Percentiles rank a stretch among this genome's conserved stretches.
Evolutionary conservation across 2,329 filamentous ascomycete species (phyloP).

Genomic region (Elsinoe batatas): DNA sequence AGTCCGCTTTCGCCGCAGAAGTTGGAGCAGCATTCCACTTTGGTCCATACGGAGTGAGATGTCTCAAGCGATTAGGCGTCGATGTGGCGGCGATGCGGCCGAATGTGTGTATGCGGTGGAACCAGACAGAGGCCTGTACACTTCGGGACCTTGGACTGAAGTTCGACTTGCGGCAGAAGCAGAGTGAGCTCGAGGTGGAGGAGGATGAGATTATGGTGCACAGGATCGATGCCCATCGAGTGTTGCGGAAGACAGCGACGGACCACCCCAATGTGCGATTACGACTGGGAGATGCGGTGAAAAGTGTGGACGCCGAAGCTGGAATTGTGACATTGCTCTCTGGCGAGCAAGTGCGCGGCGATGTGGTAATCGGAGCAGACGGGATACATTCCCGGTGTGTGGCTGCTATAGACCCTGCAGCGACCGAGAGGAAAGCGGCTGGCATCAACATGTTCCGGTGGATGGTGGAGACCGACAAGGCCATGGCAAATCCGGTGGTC

Average conservation of each 20-base stretch:
- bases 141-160: conserved; percentile 8
- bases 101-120: conserved; percentile 14
- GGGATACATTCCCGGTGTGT: conserved; percentile 15
- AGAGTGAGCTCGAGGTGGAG: conserved; percentile 12
- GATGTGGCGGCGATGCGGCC: conserved; percentile 19
- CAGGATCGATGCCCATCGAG: conserved; percentile 19
- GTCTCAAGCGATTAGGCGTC: conserved; percentile 29
- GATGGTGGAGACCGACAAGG: conserved; percentile 6
- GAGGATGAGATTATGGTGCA: conserved; percentile 18
- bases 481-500: background rate
- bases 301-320: conserved; percentile 15
- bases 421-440: background rate
- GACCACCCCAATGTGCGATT: conserved; percentile 13
- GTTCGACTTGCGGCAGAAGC: conserved; percentile 13
- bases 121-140: conserved; percentile 15
- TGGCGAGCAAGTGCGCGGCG: conserved; percentile 13
- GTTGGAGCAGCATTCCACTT: conserved; percentile 35
- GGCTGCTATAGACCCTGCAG: conserved; percentile 5
- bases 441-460: conserved; percentile 13
- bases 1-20: conserved; percentile 30
- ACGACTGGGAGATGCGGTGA: conserved; percentile 15
- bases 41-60: conserved; percentile 30
- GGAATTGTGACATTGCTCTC: conserved; percentile 15
- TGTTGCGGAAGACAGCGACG: conserved; percentile 15
- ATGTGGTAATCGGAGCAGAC: conserved; percentile 20